Evolutionary conservation across 2,329 filamentous ascomycete species (phyloP), one percentile per base, ranked within the genome.

Genomic region (Ophiosphaerella narmari): DNA sequence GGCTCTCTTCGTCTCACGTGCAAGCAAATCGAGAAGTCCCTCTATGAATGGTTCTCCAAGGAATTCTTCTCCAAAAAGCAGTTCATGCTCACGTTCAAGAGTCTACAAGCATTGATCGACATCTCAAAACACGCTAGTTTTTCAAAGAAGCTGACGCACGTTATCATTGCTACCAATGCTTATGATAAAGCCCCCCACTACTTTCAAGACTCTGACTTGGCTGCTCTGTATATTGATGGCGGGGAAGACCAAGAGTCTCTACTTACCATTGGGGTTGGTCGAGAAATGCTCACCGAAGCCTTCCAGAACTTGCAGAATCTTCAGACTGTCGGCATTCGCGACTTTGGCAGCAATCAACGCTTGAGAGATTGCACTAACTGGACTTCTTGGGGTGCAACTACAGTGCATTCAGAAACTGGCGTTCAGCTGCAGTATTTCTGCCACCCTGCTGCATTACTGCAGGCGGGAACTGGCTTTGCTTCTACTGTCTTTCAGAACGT

Each of bases 61-160:
- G 84, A 87, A 55, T 89, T 86, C 75, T 89, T 89, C 70, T 76
- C 74, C 43, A 84, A 83, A 66, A 83, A 81, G 60, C 85, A 88
- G 62, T 89, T 88, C 70, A 85, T 86, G 81, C 57, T 87, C 46
- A 80, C 79, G 1, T 74, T 81, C 31, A 70, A 76, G 57, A 87
- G 85, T 59, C 72, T 87, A 8, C 76, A 81, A 44, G 75, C 79
- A 0, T 74, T 87, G 12, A 46, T 75, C 31, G 72, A 72, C 42
- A 77, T 78, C 43, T 70, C 75, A 9, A 67, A 72, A 37, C 70
- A 77, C 52, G 60, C 57, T 21, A 69, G 66, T 29, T 63, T 78
- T 1, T 68, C 71, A 9, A 57, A 68, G 47, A 69, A 62, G 54
- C 80, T 67, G 74, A 80, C 61, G 7, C 71, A 75, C 57, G 76